Evolutionary conservation across 176 grass and related monocot species (phyloP).

Genomic region (Avena sativa): DNA sequence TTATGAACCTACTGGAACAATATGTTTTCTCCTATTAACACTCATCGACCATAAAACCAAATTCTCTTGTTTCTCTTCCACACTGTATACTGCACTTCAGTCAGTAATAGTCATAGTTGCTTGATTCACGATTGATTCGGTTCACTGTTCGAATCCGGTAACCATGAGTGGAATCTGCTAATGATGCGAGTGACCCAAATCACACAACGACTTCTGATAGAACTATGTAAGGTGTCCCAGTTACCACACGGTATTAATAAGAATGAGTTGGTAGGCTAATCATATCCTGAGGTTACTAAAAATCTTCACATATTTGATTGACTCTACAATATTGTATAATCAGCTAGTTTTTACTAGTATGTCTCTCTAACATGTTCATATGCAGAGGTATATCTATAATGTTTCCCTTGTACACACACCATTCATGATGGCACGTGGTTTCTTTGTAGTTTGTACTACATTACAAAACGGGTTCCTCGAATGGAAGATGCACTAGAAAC

Average conservation of each 20-base stretch:
- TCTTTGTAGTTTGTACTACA: not conserved
- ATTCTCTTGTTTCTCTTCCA: conserved; percentile 21
- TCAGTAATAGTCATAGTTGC: too few species aligned
- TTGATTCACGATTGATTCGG: too few species aligned
- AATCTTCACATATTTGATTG: not conserved
- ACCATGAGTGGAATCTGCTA: too few species aligned
- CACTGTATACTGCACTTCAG: not conserved
- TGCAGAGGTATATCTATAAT: too few species aligned
- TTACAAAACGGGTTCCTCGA: not conserved
- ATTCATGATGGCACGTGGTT: conserved; percentile 23
- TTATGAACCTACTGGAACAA: conserved; percentile 15
- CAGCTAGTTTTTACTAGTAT: too few species aligned
- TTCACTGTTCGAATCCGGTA: too few species aligned
- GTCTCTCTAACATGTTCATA: too few species aligned
- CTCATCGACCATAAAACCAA: conserved; percentile 27
- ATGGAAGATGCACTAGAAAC: not conserved
- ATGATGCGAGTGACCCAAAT: too few species aligned
- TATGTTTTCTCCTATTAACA: conserved; percentile 7
- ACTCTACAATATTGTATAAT: too few species aligned
- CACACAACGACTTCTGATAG: too few species aligned
- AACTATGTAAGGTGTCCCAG: not conserved
- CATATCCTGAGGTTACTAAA: conserved; percentile 22
- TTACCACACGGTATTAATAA: conserved; percentile 13
- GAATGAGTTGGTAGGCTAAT: conserved; percentile 26
- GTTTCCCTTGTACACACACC: not conserved